Conservation (phyloP, 2,329 filamentous ascomycete species). For the Plenodomus tracheiphilus region DNA sequence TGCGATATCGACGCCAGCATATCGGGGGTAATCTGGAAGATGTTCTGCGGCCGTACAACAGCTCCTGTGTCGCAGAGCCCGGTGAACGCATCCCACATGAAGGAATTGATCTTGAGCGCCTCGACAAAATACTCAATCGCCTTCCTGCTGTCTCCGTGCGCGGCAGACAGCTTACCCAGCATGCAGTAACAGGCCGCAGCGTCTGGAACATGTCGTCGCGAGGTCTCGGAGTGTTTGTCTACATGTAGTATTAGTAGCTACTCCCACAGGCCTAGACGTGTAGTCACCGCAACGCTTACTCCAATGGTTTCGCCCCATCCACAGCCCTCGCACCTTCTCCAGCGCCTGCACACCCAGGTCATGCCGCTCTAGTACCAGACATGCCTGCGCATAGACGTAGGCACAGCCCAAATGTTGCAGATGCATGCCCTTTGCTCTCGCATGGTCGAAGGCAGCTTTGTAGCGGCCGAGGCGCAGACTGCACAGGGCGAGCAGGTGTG, state of each 20-base stretch:
- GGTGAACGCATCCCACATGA: slow-evolving; percentile 97
- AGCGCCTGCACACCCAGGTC: slow-evolving; percentile 81
- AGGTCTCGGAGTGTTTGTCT: slow-evolving; percentile 74
- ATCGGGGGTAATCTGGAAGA: slow-evolving; percentile 76
- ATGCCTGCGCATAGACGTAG: slow-evolving; percentile 90
- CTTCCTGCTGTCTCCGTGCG: slow-evolving; percentile 77
- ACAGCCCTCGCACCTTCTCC: slow-evolving; percentile 78
- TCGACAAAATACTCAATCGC: slow-evolving; percentile 87
- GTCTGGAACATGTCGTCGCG: slow-evolving; percentile 77
- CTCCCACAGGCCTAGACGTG: neutral
- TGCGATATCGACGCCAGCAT: slow-evolving; percentile 56
- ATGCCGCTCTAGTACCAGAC: slow-evolving; percentile 74
- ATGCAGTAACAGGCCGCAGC: slow-evolving; percentile 81
- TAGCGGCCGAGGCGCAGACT: slow-evolving; percentile 81
- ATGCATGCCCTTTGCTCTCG: slow-evolving; percentile 70
- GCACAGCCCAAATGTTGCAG: slow-evolving; percentile 82
- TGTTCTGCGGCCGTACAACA: slow-evolving; percentile 77
- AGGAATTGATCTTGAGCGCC: slow-evolving; percentile 84
- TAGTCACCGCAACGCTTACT: slow-evolving; percentile 58
- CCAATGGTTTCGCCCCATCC: slow-evolving; percentile 75
- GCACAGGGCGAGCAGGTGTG: slow-evolving; percentile 82
- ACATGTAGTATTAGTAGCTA: slow-evolving; percentile 15
- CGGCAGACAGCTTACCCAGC: slow-evolving; percentile 83
- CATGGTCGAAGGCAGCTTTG: slow-evolving; percentile 83
- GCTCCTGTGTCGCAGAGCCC: slow-evolving; percentile 82